phyloP scores from a whole-genome alignment of 2,329 filamentous ascomycete genomes.

The Colletotrichum lindemuthianum region DNA sequence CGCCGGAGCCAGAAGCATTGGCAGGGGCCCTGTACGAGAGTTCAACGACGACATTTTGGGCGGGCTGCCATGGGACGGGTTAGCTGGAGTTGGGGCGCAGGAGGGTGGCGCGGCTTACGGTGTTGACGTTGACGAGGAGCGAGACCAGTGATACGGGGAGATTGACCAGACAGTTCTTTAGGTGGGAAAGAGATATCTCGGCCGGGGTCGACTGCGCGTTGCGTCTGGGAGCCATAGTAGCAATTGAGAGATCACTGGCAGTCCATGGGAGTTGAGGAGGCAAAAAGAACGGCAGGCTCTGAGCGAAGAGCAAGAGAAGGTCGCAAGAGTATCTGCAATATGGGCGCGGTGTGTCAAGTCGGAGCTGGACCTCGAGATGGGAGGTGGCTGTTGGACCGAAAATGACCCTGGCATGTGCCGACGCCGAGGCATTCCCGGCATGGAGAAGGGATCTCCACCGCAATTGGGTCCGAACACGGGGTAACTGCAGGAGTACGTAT shows the following conservation, averaged over 20 bases:
- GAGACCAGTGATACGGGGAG: constrained; percentile 86
- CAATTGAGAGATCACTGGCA: constrained; percentile 6
- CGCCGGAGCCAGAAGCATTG: constrained; percentile 54
- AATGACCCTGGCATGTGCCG: constrained; percentile 43
- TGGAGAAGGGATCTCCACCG: constrained; percentile 19
- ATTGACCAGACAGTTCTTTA: constrained; percentile 96
- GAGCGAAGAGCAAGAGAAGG: constrained; percentile 3
- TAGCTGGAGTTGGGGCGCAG: background rate
- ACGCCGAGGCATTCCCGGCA: constrained; percentile 39
- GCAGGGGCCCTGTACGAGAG: constrained; percentile 74
- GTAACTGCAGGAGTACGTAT: constrained; percentile 27
- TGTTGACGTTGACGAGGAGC: constrained; percentile 87
- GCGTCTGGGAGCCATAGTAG: constrained; percentile 59
- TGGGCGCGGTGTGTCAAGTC: constrained; percentile 2
- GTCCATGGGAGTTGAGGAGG: constrained; percentile 6
- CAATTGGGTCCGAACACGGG: constrained; percentile 32
- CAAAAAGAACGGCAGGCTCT: constrained; percentile 13
- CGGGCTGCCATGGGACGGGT: constrained; percentile 64
- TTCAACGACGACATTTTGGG: constrained; percentile 96
- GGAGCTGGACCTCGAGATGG: constrained; percentile 7
- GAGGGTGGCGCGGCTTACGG: constrained; percentile 64
- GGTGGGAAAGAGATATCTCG: constrained; percentile 84
- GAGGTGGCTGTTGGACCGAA: constrained; percentile 18
- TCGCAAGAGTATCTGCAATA: background rate
- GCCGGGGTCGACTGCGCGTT: constrained; percentile 75